These are phyloP conservation scores for Xanthoconium purpureum DNA, from an alignment of 768 basidiomycete species.

Conservation along the genomic window DNA sequence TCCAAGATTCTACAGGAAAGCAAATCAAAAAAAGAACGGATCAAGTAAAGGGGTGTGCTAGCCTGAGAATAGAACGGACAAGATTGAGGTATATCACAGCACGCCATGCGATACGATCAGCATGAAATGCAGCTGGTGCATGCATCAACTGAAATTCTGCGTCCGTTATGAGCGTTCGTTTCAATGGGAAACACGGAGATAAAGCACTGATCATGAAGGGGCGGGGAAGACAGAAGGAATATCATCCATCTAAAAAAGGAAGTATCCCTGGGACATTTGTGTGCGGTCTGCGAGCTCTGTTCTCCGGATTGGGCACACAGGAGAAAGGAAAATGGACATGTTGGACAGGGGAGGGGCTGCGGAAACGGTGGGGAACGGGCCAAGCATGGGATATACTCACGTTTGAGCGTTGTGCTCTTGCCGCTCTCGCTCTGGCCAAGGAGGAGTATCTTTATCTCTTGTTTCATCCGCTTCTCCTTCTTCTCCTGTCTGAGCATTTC, in stretches of 20 bases:
- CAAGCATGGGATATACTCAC: slow-evolving; percentile 46
- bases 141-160: slow-evolving; percentile 84
- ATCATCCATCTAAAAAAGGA: slow-evolving; percentile 5
- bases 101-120: slow-evolving; percentile 82
- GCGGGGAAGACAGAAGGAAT: not conserved
- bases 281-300: not conserved
- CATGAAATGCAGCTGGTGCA: slow-evolving; percentile 69
- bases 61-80: slow-evolving; percentile 78
- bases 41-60: slow-evolving; percentile 21
- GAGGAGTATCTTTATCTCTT: slow-evolving; percentile 72
- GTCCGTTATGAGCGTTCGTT: slow-evolving; percentile 18
- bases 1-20: slow-evolving; percentile 60
- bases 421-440: slow-evolving; percentile 89
- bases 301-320: slow-evolving; percentile 1
- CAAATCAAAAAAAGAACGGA: slow-evolving; percentile 1
- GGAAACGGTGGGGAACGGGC: not conserved
- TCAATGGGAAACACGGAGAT: not conserved
- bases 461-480: slow-evolving; percentile 56
- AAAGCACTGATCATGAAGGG: not conserved
- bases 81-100: slow-evolving; percentile 87
- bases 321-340: not conserved
- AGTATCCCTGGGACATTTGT: not conserved
- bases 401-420: slow-evolving; percentile 85
- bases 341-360: not conserved
- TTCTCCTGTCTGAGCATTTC: slow-evolving; percentile 69